Conservation (phyloP, 1,139 yeast species). For the Yamadazyma spencermartinsiae region DNA sequence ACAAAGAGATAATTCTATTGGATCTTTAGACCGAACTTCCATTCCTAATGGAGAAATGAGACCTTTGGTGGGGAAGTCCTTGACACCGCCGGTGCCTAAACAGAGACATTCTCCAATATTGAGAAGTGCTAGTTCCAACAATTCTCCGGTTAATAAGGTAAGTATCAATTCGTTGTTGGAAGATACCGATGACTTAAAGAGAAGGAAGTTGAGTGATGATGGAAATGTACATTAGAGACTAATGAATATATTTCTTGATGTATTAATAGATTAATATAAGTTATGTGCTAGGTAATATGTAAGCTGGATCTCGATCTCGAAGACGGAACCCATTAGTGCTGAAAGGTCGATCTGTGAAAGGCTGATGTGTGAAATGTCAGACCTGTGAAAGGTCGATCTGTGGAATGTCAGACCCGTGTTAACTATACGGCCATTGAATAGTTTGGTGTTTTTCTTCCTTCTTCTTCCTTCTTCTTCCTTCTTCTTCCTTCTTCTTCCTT, state of each 20-base stretch:
- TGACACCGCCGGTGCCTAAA: constrained; percentile 12
- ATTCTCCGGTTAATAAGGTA: constrained; percentile 22
- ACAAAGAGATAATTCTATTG: constrained; percentile 24
- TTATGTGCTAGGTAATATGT: background rate
- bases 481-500: too few relatives aligned
- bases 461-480: too few relatives aligned
- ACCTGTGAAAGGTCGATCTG: too few relatives aligned
- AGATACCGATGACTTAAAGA: constrained; percentile 16
- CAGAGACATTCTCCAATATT: constrained; percentile 17
- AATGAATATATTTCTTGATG: constrained; percentile 5
- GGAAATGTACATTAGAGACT: background rate
- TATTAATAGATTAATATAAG: constrained; percentile 2
- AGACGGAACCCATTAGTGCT: background rate
- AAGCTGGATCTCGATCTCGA: background rate
- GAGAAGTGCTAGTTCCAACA: constrained; percentile 16
- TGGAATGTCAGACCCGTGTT: too few relatives aligned
- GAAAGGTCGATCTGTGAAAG: too few relatives aligned
- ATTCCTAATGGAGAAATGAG: background rate
- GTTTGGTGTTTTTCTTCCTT: too few relatives aligned
- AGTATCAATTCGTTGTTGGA: constrained; percentile 35
- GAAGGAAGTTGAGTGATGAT: constrained; percentile 15
- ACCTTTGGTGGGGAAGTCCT: constrained; percentile 2
- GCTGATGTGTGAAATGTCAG: too few relatives aligned
- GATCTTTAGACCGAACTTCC: constrained; percentile 6
- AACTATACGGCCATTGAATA: too few relatives aligned